These are phyloP conservation scores for Exophiala viscosa DNA, from an alignment of 2,329 filamentous ascomycete species.

Conservation along the genomic window DNA sequence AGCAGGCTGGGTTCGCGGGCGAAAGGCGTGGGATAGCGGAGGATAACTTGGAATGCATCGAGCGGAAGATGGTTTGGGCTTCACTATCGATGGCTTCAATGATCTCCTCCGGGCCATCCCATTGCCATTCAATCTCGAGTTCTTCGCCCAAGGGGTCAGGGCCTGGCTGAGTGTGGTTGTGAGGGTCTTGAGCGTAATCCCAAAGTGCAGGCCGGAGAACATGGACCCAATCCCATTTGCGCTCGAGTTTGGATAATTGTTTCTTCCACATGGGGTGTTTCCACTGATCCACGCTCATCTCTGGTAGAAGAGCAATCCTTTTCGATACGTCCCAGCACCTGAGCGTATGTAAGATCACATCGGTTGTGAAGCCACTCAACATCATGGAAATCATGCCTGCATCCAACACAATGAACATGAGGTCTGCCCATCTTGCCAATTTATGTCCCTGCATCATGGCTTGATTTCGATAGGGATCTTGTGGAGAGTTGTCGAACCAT, in stretches of 20 bases:
- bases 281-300: slow-evolving; percentile 88
- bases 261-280: slow-evolving; percentile 84
- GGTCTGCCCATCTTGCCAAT: slow-evolving; percentile 80
- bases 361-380: slow-evolving; percentile 79
- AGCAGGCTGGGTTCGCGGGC: slow-evolving; percentile 33
- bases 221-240: slow-evolving; percentile 83
- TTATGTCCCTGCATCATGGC: slow-evolving; percentile 41
- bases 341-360: slow-evolving; percentile 72
- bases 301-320: slow-evolving; percentile 77
- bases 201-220: slow-evolving; percentile 78
- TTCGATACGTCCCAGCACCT: slow-evolving; percentile 85
- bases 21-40: slow-evolving; percentile 32
- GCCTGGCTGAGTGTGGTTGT: slow-evolving; percentile 44
- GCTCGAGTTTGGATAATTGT: slow-evolving; percentile 76
- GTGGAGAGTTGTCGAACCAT: slow-evolving; percentile 27
- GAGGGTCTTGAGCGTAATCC: slow-evolving; percentile 61
- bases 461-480: slow-evolving; percentile 26
- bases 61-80: slow-evolving; percentile 23
- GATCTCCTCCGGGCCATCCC: slow-evolving; percentile 27
- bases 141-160: slow-evolving; percentile 30
- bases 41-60: slow-evolving; percentile 6
- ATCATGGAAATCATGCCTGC: slow-evolving; percentile 82
- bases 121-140: slow-evolving; percentile 32
- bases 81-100: slow-evolving; percentile 27
- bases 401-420: slow-evolving; percentile 80